Percentiles rank a stretch among this genome's conserved stretches.
Evolutionary conservation across 495 filamentous ascomycete genomes (phyloP).

Genomic region (Coniosporium apollinis): DNA sequence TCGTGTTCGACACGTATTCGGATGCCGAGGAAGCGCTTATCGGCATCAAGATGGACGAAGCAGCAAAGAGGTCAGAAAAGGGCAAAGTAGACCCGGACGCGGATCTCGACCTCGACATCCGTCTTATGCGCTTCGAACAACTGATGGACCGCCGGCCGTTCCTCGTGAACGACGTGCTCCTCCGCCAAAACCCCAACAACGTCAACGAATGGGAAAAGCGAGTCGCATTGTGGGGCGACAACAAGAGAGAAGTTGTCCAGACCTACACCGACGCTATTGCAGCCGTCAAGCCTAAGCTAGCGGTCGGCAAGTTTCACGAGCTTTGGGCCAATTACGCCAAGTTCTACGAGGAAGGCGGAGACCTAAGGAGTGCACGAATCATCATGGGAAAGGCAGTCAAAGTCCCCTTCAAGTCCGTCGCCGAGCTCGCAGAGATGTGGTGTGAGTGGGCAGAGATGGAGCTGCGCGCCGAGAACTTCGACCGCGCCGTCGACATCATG

Average conservation of each 20-base stretch:
- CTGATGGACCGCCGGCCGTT: conserved; percentile 96
- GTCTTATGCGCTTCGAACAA: conserved; percentile 96
- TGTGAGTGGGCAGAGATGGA: conserved; percentile 99
- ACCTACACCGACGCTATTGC: conserved; percentile 93
- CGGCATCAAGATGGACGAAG: conserved; percentile 73
- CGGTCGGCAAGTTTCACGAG: conserved; percentile 82
- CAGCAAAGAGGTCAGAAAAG: conserved; percentile 65
- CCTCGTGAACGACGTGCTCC: conserved; percentile 87
- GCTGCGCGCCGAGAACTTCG: conserved; percentile 86
- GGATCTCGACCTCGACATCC: conserved; percentile 90
- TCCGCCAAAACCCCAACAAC: conserved; percentile 92
- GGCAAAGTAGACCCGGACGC: conserved; percentile 67
- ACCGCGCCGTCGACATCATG: conserved; percentile 88
- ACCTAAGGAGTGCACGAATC: conserved; percentile 67
- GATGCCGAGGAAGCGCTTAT: conserved; percentile 98
- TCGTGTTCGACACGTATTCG: conserved; percentile 89
- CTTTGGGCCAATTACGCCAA: conserved; percentile 97
- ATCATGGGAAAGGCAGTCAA: conserved; percentile 98
- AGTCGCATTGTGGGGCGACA: conserved; percentile 86
- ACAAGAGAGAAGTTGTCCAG: conserved; percentile 77
- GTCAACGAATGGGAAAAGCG: conserved; percentile 96
- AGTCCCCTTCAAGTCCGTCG: conserved; percentile 87
- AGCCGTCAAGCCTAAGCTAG: conserved; percentile 86
- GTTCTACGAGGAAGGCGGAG: conserved; percentile 83
- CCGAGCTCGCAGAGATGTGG: conserved; percentile 95